phyloP scores from a whole-genome alignment of 305 asterid genomes.

The Fraxinus greggii region DNA sequence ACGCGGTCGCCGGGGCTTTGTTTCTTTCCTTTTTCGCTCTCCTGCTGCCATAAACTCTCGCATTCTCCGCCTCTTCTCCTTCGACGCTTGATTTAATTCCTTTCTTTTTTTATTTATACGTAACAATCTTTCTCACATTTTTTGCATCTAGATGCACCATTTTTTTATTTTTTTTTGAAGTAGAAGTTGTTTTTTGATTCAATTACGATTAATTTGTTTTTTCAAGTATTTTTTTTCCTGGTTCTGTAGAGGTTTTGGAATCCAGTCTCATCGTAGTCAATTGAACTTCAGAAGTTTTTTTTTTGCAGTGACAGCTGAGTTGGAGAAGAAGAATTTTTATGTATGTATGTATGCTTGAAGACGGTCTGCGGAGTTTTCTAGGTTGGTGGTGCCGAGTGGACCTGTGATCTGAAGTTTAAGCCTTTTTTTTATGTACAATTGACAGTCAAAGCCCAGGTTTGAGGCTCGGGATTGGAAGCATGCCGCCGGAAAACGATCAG shows the following conservation, averaged over 20 bases:
- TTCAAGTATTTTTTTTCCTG: neutral
- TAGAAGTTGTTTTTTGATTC: neutral
- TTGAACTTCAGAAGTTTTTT: neutral
- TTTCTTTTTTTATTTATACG: neutral
- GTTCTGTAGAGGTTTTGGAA: neutral
- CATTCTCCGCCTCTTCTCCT: neutral
- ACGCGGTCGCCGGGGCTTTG: slow-evolving; percentile 51
- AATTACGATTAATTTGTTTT: neutral
- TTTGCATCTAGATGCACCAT: neutral
- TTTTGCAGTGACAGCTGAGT: slow-evolving; percentile 8
- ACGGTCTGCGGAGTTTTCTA: slow-evolving; percentile 26
- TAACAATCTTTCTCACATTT: neutral
- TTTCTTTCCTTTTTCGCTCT: slow-evolving; percentile 25
- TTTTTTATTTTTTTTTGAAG: neutral
- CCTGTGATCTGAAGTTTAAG: slow-evolving; percentile 23
- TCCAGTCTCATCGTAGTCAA: slow-evolving; percentile 29
- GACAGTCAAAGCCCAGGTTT: slow-evolving; percentile 37
- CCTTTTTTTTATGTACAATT: slow-evolving; percentile 20
- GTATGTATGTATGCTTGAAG: slow-evolving; percentile 20
- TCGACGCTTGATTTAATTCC: neutral
- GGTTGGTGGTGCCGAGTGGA: slow-evolving; percentile 36
- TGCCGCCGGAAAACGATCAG: slow-evolving; percentile 42
- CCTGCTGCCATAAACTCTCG: slow-evolving; percentile 24
- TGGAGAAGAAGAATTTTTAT: slow-evolving; percentile 16
- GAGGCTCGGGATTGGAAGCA: slow-evolving; percentile 52